A percentile compares a stretch with the other conserved stretches of the same genome.
Conservation (phyloP, 2,329 filamentous ascomycete species). For the Westerdykella aurantiaca region DNA sequence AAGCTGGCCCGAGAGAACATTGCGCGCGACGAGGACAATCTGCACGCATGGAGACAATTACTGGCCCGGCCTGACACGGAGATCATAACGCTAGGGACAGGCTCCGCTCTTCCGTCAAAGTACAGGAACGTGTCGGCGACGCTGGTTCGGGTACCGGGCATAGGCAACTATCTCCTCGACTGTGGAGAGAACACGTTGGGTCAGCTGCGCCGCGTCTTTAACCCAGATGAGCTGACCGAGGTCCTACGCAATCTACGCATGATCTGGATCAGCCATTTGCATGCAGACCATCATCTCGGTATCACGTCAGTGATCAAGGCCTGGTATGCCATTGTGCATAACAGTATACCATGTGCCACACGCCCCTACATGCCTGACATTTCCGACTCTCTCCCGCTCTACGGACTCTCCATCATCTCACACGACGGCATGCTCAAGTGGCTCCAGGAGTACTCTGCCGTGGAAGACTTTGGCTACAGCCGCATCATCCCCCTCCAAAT, state of each 20-base stretch:
- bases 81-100: slow-evolving; percentile 82
- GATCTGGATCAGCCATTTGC: slow-evolving; percentile 91
- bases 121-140: slow-evolving; percentile 94
- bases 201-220: slow-evolving; percentile 71
- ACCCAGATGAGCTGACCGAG: slow-evolving; percentile 57
- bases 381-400: slow-evolving; percentile 5
- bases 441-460: slow-evolving; percentile 69
- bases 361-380: slow-evolving; percentile 29
- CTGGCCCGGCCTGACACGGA: slow-evolving; percentile 72
- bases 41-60: slow-evolving; percentile 54
- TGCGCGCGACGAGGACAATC: slow-evolving; percentile 37
- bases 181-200: slow-evolving; percentile 89
- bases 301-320: slow-evolving; percentile 73
- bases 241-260: slow-evolving; percentile 71
- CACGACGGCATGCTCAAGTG: slow-evolving; percentile 67
- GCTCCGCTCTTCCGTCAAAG: slow-evolving; percentile 83
- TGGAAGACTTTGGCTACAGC: slow-evolving; percentile 72
- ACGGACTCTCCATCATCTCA: slow-evolving; percentile 53
- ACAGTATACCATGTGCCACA: slow-evolving; percentile 22
- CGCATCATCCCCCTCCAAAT: slow-evolving; percentile 49
- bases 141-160: slow-evolving; percentile 72
- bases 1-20: slow-evolving; percentile 36
- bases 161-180: slow-evolving; percentile 86
- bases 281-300: slow-evolving; percentile 94
- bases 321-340: slow-evolving; percentile 61